Conservation (phyloP, 805 yeast species). For the Candida ovalis region DNA sequence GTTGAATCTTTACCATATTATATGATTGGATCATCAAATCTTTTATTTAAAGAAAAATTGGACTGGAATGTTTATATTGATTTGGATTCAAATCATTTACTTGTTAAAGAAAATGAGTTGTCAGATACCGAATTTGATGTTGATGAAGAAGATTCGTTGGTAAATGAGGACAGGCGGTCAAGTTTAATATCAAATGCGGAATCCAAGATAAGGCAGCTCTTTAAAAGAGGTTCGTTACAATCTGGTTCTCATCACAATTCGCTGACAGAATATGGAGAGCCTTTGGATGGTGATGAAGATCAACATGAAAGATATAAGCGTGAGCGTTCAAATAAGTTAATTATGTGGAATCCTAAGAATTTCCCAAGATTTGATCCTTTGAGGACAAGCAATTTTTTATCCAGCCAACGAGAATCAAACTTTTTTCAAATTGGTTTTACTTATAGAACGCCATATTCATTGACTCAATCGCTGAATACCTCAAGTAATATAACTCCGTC, state of each 20-base stretch:
- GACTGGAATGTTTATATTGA: slow-evolving; percentile 61
- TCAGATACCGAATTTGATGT: not conserved
- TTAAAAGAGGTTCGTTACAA: slow-evolving; percentile 12
- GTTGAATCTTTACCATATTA: slow-evolving; percentile 39
- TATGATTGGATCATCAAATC: slow-evolving; percentile 67
- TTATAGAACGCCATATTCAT: slow-evolving; percentile 4
- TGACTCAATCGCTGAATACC: not conserved
- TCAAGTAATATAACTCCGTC: slow-evolving; percentile 8
- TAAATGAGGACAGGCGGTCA: slow-evolving; percentile 9
- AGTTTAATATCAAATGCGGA: slow-evolving; percentile 16
- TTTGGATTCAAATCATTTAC: slow-evolving; percentile 47
- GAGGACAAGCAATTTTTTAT: slow-evolving; percentile 9
- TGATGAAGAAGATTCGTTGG: slow-evolving; percentile 1
- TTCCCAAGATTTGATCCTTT: slow-evolving; percentile 14
- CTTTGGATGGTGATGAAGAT: not conserved
- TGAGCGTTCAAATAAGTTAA: not conserved
- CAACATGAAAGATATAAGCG: not conserved
- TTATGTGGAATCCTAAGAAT: slow-evolving; percentile 10
- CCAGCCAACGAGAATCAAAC: slow-evolving; percentile 14
- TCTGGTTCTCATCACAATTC: not conserved
- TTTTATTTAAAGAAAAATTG: slow-evolving; percentile 51
- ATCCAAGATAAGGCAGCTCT: slow-evolving; percentile 16
- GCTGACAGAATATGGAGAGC: not conserved
- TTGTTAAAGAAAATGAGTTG: slow-evolving; percentile 20
- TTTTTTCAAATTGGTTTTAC: slow-evolving; percentile 25